These are phyloP conservation scores for Datura wrightii DNA, from an alignment of 257 asterid species.

Conservation along the genomic window DNA sequence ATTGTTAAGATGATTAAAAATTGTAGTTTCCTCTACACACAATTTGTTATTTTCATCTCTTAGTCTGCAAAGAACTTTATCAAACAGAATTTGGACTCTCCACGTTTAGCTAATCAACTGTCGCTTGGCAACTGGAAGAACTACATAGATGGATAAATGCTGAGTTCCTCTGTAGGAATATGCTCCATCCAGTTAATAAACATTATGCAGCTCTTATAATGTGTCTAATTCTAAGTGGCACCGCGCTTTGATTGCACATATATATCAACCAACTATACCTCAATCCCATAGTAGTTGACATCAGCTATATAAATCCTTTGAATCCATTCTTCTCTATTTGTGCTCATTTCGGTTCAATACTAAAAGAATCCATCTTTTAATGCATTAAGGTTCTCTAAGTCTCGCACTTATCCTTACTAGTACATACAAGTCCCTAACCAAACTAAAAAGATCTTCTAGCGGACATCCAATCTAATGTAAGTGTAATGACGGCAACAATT, in stretches of 20 bases:
- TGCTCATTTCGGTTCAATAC: neutral
- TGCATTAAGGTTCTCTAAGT: neutral
- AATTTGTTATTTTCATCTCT: slow-evolving; percentile 1
- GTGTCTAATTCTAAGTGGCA: slow-evolving; percentile 3
- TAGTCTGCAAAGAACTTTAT: neutral
- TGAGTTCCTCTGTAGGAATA: slow-evolving; percentile 14
- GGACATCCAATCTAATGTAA: neutral
- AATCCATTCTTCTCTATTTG: neutral
- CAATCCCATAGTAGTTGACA: neutral
- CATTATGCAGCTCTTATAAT: slow-evolving; percentile 10
- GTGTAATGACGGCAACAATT: neutral
- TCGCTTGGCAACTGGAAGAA: slow-evolving; percentile 20
- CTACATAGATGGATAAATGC: slow-evolving; percentile 17
- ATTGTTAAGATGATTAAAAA: neutral
- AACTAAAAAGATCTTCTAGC: neutral
- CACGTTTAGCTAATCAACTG: neutral
- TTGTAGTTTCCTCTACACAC: neutral
- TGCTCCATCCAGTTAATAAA: neutral
- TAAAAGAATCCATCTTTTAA: neutral
- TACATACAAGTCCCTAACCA: slow-evolving; percentile 17
- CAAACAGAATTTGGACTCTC: neutral
- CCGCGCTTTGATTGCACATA: neutral
- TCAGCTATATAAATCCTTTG: slow-evolving; percentile 14
- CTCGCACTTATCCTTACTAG: neutral
- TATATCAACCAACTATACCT: slow-evolving; percentile 10